Evolutionary conservation across 306 rosid genomes (phyloP), one percentile per base, ranked within the genome.

Genomic region (Cicer judaicum): DNA sequence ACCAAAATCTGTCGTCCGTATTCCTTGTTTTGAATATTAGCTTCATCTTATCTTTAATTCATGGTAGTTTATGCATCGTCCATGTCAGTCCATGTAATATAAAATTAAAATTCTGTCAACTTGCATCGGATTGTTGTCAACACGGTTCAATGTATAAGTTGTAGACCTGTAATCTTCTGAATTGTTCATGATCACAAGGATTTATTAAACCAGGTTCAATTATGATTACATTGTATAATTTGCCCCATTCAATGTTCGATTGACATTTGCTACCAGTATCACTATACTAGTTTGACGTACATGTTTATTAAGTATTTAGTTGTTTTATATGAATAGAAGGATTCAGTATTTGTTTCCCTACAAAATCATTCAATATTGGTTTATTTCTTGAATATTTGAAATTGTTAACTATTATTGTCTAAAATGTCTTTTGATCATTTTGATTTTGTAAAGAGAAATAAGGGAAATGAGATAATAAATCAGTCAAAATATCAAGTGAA

Each of bases 41-140:
- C 82, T 59, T 50, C 50, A 74, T 70, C 52, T 72, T 70, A 68
- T 73, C 70, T 75, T 79, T 57, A 18, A 57, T 72, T 76, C 59
- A 12, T 41, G 44, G 74, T 84, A 79, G 77, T 34, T 61, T 80
- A 40, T 46, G 81, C 78, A 15, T 62, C 7, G 3, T 75, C 52
- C 64, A 73, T 48, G 53, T 41, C 76, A 39, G 67, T 59, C 73
- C 10, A 16, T 87, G 89, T 88, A 81, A 85, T 59, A 81, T 83
- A 79, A 72, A 72, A 55, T 53, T 72, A 79, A 72, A 72, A 55
- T 53, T 72, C 72, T 67, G 74, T 81, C 79, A 69, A 63, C 76
- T 56, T 52, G 63, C 81, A 56, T 78, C 69, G 74, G 75, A 65
- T 76, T 70, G 76, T 66, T 80, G 62, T 84, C 52, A 75, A 46